Conservation (phyloP, 2,329 filamentous ascomycete genomes). For the Arthroderma sp. region DNA sequence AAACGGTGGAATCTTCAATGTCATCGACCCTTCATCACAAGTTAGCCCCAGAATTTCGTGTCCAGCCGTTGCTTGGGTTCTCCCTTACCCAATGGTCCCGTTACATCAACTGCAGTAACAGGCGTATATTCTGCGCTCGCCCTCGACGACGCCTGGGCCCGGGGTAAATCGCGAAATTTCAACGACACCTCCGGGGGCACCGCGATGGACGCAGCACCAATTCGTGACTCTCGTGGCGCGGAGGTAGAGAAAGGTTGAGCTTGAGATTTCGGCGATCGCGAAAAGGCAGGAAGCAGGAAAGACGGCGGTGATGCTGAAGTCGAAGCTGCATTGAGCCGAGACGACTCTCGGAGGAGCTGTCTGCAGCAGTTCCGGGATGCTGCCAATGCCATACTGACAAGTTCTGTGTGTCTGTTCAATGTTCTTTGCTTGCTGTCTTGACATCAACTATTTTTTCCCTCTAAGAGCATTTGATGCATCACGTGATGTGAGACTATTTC, state of each 20-base stretch:
- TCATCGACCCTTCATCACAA: conserved; percentile 48
- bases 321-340: conserved; percentile 35
- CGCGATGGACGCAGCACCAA: conserved; percentile 68
- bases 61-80: background rate
- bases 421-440: background rate
- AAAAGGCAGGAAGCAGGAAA: conserved; percentile 64
- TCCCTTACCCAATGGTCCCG: conserved; percentile 62
- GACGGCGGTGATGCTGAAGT: conserved; percentile 39
- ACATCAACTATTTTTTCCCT: background rate
- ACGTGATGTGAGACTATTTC: background rate
- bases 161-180: conserved; percentile 51
- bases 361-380: conserved; percentile 48
- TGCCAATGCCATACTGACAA: conserved; percentile 22
- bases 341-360: conserved; percentile 41
- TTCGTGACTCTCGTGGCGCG: conserved; percentile 58
- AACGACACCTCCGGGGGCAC: conserved; percentile 77
- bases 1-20: conserved; percentile 67
- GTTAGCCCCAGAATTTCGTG: conserved; percentile 6
- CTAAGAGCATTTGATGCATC: background rate
- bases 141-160: conserved; percentile 42
- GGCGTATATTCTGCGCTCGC: conserved; percentile 51
- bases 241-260: conserved; percentile 58
- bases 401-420: background rate
- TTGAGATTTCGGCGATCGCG: conserved; percentile 4
- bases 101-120: conserved; percentile 56